Evolutionary conservation across 306 rosid genomes (phyloP), one percentile per base, ranked within the genome.

Genomic region (Gastrolobium bilobum): DNA sequence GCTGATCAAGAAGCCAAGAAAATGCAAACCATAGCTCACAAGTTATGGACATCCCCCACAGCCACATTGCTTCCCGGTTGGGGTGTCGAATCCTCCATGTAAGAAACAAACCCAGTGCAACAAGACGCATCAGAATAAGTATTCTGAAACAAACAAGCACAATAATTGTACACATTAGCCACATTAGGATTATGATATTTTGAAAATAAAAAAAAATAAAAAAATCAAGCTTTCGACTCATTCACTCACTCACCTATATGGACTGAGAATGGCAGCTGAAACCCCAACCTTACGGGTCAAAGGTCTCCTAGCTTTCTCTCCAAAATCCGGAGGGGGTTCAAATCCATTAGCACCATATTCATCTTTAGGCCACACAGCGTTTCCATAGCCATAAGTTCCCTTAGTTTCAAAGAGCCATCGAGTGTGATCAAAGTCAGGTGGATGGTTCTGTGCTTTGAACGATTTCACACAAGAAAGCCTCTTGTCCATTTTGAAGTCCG

Each of bases 301-400:
- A 20, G 97, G 97, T 64, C 92, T 83, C n/a, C 86, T 79, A 8
- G 50, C 47, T 70, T 87, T 88, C 86, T 89, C 91, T 29, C 81
- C 86, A 2, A 89, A 93, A 65, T 91, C 96, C 0, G 92, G 94
- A 4, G 92, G 96, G 11, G 83, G 80, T 71, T 91, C 97, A 38
- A 86, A 91, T 31, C 91, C 96, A 33, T 85, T 88, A n/a, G 83
- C 77, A 29, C 90, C 94, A 13, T 80, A 89, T 0, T 90, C 96
- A 53, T 93, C 97, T 80, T 89, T 93, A 20, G 97, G 97, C 96
- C 97, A 93, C 74, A 93, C 83, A 7, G 94, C 97, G 52, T 93
- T 93, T 66, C 96, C 97, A 78, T 91, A 93, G 2, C 97, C 97
- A 66, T 93, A 93, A 7, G 97, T 93, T 35, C 97, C 97, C 37